Conservation (phyloP, 768 basidiomycete species). For the Cantharellus cinnabarinus region DNA sequence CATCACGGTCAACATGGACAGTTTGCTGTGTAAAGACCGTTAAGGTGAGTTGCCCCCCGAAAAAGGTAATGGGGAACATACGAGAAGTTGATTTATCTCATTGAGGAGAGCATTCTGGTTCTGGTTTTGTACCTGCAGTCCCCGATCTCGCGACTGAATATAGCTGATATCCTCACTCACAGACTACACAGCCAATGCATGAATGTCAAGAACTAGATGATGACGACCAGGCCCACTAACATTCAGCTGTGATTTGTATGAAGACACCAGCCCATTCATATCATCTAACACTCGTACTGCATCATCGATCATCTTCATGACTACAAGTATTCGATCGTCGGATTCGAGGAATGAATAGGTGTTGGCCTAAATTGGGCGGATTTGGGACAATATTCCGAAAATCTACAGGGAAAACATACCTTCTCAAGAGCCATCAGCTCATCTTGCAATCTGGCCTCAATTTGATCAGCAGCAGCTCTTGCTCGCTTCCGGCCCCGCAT, state of each 20-base stretch:
- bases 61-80: slow-evolving; percentile 16
- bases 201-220: slow-evolving; percentile 8
- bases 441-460: slow-evolving; percentile 73
- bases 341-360: slow-evolving; percentile 94
- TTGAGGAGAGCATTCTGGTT: slow-evolving; percentile 72
- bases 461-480: slow-evolving; percentile 68
- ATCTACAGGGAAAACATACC: slow-evolving; percentile 24
- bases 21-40: slow-evolving; percentile 41
- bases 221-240: slow-evolving; percentile 25
- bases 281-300: slow-evolving; percentile 74
- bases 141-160: slow-evolving; percentile 92
- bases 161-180: slow-evolving; percentile 87
- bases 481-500: slow-evolving; percentile 18
- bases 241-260: slow-evolving; percentile 93
- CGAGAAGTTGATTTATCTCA: slow-evolving; percentile 78
- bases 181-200: slow-evolving; percentile 30
- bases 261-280: slow-evolving; percentile 73
- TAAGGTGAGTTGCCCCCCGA: neutral
- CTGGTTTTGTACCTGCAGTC: slow-evolving; percentile 91
- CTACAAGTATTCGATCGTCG: slow-evolving; percentile 72
- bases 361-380: slow-evolving; percentile 44
- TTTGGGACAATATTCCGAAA: neutral
- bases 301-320: slow-evolving; percentile 76
- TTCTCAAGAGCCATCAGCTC: slow-evolving; percentile 88
- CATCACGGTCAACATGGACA: slow-evolving; percentile 71